Evolutionary conservation across 805 yeast species (phyloP).

Genomic region (Wickerhamomyces chambardii): DNA sequence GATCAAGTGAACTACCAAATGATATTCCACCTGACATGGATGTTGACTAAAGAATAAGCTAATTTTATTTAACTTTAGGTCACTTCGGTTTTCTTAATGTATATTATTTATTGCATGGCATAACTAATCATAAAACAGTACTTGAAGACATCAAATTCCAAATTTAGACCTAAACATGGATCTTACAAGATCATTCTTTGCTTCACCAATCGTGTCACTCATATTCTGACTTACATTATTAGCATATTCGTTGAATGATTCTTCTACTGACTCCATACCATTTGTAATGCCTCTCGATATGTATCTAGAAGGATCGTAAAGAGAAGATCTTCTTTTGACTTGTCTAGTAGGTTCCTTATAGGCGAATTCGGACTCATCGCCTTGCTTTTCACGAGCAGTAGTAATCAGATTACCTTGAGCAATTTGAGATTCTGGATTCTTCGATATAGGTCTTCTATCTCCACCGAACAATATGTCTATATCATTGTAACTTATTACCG

Average conservation of each 20-base stretch:
- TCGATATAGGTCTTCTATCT: slow-evolving; percentile 53
- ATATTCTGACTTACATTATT: slow-evolving; percentile 41
- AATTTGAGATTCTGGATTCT: slow-evolving; percentile 48
- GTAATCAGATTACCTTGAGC: slow-evolving; percentile 31
- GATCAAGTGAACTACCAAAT: no score
- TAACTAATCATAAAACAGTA: no score
- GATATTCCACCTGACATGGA: neutral
- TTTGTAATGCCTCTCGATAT: slow-evolving; percentile 35
- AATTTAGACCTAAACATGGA: slow-evolving; percentile 44
- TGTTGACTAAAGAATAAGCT: neutral
- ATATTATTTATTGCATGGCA: no score
- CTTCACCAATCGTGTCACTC: slow-evolving; percentile 40
- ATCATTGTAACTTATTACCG: slow-evolving; percentile 50
- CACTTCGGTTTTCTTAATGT: no score
- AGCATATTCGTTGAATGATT: slow-evolving; percentile 48
- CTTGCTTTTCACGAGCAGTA: slow-evolving; percentile 2
- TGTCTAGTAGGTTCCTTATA: slow-evolving; percentile 48
- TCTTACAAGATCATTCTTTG: slow-evolving; percentile 39
- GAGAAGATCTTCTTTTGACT: slow-evolving; percentile 27
- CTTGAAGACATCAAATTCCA: slow-evolving; percentile 28
- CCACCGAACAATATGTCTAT: slow-evolving; percentile 67
- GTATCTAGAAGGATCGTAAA: slow-evolving; percentile 31
- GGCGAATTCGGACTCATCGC: slow-evolving; percentile 15
- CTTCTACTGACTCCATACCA: slow-evolving; percentile 46
- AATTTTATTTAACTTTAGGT: no score